Conservation (phyloP, 176 grass and related monocot genomes). For the Bothriochloa decipiens region DNA sequence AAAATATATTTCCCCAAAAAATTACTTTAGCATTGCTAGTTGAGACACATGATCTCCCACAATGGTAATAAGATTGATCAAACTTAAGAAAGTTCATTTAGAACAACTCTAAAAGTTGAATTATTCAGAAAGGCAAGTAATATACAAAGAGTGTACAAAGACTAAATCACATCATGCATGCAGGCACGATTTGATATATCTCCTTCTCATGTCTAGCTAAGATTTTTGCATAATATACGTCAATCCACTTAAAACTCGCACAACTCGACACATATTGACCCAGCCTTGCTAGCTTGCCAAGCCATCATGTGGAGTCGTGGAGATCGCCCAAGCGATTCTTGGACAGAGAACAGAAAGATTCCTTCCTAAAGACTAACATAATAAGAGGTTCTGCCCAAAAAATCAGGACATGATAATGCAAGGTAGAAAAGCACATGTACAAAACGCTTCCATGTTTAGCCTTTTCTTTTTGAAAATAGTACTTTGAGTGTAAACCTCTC, state of each 20-base stretch:
- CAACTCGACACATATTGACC: neutral
- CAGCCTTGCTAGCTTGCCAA: neutral
- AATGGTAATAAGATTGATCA: neutral
- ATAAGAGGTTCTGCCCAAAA: too few species aligned
- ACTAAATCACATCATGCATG: neutral
- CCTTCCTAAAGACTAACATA: too few species aligned
- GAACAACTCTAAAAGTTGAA: too few species aligned
- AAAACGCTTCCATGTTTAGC: neutral
- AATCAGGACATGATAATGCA: too few species aligned
- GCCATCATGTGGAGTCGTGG: neutral
- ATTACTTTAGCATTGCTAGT: neutral
- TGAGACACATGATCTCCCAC: neutral
- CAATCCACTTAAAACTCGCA: neutral
- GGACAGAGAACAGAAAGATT: neutral
- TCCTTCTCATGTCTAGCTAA: neutral
- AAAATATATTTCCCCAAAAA: neutral
- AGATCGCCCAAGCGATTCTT: neutral
- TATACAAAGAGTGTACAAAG: neutral
- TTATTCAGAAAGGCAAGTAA: too few species aligned
- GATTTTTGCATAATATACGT: neutral
- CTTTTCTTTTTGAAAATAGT: neutral
- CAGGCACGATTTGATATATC: neutral
- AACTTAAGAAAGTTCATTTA: too few species aligned
- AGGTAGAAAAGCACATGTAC: too few species aligned
- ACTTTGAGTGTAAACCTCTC: neutral